phyloP scores from a whole-genome alignment of 2,329 filamentous ascomycete genomes.

The Ophiosphaerella korrae region DNA sequence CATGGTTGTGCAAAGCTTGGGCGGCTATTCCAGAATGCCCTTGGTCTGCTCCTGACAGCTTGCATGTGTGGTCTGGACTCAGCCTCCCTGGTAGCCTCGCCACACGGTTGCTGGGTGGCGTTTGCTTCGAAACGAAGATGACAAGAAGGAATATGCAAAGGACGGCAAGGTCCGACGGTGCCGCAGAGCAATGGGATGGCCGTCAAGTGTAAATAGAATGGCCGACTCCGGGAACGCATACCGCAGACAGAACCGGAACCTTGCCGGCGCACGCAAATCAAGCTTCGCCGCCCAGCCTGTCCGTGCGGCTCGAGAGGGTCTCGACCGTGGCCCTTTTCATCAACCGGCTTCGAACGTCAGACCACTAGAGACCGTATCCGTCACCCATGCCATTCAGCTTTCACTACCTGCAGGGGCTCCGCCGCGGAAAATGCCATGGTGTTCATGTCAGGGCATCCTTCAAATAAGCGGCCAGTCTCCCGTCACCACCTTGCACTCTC shows the following conservation, averaged over 20 bases:
- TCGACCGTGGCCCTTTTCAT: conserved; percentile 20
- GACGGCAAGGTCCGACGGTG: background rate
- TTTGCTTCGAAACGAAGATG: background rate
- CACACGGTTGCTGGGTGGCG: background rate
- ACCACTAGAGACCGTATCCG: conserved; percentile 11
- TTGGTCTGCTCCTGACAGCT: conserved; percentile 2
- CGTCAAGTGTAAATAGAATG: too few species aligned
- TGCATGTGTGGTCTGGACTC: conserved; percentile 5
- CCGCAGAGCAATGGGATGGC: too few species aligned
- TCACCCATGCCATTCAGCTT: conserved; percentile 17
- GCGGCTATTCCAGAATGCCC: background rate
- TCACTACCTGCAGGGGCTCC: conserved; percentile 7
- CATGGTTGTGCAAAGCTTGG: background rate
- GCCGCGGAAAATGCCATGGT: conserved; percentile 19
- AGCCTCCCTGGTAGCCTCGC: background rate
- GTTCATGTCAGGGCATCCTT: conserved; percentile 15
- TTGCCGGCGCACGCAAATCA: background rate
- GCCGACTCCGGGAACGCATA: too few species aligned
- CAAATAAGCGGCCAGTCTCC: conserved; percentile 25
- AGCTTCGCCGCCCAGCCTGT: conserved; percentile 1
- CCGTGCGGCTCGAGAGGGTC: conserved; percentile 13
- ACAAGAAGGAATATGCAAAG: background rate
- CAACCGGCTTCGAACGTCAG: conserved; percentile 16
- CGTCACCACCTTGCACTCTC: conserved; percentile 12
- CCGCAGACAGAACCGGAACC: too few species aligned